Evolutionary conservation across 2,329 filamentous ascomycete genomes (phyloP).

Genomic region (Sporothrix brasiliensis): DNA sequence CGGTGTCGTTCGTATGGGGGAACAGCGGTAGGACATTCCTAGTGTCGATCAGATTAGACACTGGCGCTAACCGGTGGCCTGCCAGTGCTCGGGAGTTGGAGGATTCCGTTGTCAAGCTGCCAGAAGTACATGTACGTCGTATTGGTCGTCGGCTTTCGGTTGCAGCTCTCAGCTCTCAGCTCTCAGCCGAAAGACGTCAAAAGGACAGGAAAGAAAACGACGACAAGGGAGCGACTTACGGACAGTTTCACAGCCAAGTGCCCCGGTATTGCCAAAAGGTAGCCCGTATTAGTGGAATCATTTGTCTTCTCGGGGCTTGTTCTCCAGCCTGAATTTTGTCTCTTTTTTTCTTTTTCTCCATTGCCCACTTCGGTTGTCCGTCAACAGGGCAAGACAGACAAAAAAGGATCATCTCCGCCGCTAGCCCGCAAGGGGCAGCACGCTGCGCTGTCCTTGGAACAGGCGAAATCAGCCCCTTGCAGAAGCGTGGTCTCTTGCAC

Average conservation of each 20-base stretch:
- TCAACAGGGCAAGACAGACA: neutral
- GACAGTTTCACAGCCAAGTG: slow-evolving; percentile 7
- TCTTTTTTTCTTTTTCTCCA: slow-evolving; percentile 1
- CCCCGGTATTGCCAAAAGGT: neutral
- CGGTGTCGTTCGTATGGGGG: slow-evolving; percentile 1
- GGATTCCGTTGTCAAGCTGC: neutral
- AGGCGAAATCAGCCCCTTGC: slow-evolving; percentile 24
- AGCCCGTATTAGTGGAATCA: slow-evolving; percentile 13
- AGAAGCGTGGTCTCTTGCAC: slow-evolving; percentile 10
- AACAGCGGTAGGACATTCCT: slow-evolving; percentile 22
- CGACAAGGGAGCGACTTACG: neutral
- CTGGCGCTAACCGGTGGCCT: slow-evolving; percentile 32
- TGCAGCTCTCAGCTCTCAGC: neutral
- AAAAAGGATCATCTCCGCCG: slow-evolving; percentile 5
- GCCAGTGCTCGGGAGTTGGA: neutral
- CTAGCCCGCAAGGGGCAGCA: slow-evolving; percentile 16
- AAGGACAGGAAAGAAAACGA: neutral
- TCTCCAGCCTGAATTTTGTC: too few relatives aligned
- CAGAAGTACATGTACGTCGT: neutral
- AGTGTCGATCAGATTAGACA: slow-evolving; percentile 34
- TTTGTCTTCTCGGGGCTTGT: slow-evolving; percentile 17
- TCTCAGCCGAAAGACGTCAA: neutral
- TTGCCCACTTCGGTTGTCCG: slow-evolving; percentile 2
- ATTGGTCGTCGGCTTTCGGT: neutral
- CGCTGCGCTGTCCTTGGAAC: neutral